A percentile compares a stretch with the other conserved stretches of the same genome.
phyloP scores from a whole-genome alignment of 2,329 filamentous ascomycete species.

The Colletotrichum sp. region DNA sequence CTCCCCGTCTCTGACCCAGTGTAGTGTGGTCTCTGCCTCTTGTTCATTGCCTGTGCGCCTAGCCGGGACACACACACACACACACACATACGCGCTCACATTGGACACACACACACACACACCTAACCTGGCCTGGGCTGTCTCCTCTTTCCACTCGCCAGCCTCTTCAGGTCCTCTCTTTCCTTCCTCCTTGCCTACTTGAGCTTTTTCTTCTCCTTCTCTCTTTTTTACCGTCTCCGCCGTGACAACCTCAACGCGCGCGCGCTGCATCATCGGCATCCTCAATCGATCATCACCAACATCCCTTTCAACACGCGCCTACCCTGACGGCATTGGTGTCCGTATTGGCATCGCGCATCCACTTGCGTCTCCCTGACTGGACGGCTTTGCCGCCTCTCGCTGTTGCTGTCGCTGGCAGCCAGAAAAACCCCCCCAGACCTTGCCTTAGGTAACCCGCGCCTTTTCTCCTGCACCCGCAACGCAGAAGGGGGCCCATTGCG shows the following conservation, averaged over 20 bases:
- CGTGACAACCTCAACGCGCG: slow-evolving; percentile 18
- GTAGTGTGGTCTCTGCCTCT: not conserved
- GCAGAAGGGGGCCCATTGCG: slow-evolving; percentile 13
- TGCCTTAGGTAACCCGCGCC: slow-evolving; percentile 12
- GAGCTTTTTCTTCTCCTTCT: slow-evolving; percentile 12
- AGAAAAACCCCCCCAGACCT: not conserved
- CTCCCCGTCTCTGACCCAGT: slow-evolving; percentile 12
- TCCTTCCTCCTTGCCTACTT: slow-evolving; percentile 16
- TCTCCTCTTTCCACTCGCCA: slow-evolving; percentile 21
- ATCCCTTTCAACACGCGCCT: not conserved
- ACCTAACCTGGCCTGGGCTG: not conserved
- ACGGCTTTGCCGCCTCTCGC: slow-evolving; percentile 11
- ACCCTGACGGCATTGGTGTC: not conserved
- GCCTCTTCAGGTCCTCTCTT: slow-evolving; percentile 16
- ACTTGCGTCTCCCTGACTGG: slow-evolving; percentile 10
- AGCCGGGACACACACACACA: not conserved
- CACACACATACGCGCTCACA: not conserved
- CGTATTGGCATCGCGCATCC: slow-evolving; percentile 9
- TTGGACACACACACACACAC: not conserved
- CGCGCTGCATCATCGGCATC: not conserved
- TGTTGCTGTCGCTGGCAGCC: slow-evolving; percentile 7
- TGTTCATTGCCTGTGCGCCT: not conserved
- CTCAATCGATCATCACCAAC: not conserved
- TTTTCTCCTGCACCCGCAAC: not conserved
- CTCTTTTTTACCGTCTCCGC: slow-evolving; percentile 5